Conservation (phyloP, 2,329 filamentous ascomycete species). For the Stagonosporopsis vannaccii region DNA sequence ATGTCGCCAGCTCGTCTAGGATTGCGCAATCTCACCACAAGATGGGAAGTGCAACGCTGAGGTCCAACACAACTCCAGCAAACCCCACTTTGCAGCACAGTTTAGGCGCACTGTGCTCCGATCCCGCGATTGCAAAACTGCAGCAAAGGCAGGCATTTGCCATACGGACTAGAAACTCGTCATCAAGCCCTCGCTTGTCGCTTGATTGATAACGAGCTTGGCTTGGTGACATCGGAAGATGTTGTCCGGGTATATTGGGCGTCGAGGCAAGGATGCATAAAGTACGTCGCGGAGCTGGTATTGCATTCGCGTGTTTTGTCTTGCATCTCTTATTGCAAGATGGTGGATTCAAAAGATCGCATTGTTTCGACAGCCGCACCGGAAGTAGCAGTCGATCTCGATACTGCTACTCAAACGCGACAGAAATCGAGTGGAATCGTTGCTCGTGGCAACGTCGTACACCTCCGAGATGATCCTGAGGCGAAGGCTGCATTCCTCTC, state of each 20-base stretch:
- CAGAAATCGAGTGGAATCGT: conserved; percentile 19
- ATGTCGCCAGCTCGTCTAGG: conserved; percentile 25
- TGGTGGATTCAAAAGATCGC: conserved; percentile 6
- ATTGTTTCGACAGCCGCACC: conserved; percentile 8
- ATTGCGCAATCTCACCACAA: conserved; percentile 26
- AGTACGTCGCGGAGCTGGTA: not conserved
- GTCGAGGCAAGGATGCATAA: not conserved
- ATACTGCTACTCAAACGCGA: conserved; percentile 18
- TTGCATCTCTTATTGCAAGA: not conserved
- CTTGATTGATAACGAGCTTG: conserved; percentile 15
- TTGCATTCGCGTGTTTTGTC: no score
- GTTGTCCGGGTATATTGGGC: not conserved
- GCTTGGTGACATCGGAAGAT: conserved; percentile 2
- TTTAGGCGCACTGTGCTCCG: not conserved
- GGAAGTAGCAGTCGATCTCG: conserved; percentile 18
- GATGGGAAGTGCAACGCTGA: conserved; percentile 1
- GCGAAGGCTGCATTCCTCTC: conserved; percentile 31
- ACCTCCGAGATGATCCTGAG: conserved; percentile 29
- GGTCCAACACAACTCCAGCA: not conserved
- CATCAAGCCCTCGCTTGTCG: conserved; percentile 6
- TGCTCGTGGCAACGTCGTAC: conserved; percentile 23
- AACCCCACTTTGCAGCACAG: not conserved
- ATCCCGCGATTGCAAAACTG: not conserved
- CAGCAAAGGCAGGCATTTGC: conserved; percentile 1
- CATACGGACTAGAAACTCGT: conserved; percentile 23